Evolutionary conservation across 1,284 basidiomycete genomes (phyloP).

Genomic region (Fomes fomentarius): DNA sequence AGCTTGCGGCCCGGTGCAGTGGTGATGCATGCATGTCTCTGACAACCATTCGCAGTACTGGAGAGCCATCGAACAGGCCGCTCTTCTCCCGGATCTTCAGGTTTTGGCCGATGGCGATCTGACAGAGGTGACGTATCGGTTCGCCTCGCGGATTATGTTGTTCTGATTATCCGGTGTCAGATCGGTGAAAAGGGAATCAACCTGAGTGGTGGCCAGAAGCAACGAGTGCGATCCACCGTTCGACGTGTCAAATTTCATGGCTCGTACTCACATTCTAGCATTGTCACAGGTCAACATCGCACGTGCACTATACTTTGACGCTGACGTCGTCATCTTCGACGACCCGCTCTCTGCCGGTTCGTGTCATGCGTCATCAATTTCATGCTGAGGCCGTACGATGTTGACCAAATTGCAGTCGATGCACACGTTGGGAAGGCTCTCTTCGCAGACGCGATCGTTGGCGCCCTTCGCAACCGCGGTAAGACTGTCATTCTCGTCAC

Average conservation of each 20-base stretch:
- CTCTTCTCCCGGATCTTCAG: slow-evolving; percentile 70
- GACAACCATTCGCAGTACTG: slow-evolving; percentile 68
- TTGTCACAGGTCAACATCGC: slow-evolving; percentile 80
- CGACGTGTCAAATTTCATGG: background rate
- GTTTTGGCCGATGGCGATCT: slow-evolving; percentile 76
- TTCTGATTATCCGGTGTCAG: slow-evolving; percentile 31
- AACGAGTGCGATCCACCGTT: slow-evolving; percentile 43
- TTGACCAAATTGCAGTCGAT: slow-evolving; percentile 48
- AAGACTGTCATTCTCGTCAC: slow-evolving; percentile 76
- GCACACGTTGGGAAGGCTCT: slow-evolving; percentile 73
- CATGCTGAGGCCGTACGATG: background rate
- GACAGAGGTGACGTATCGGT: slow-evolving; percentile 55
- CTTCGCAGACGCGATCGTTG: slow-evolving; percentile 68
- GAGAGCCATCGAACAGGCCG: slow-evolving; percentile 63
- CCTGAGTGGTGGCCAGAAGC: slow-evolving; percentile 63
- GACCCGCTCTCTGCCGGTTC: slow-evolving; percentile 74
- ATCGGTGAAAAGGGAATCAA: slow-evolving; percentile 73
- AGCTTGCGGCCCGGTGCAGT: background rate
- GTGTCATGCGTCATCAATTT: slow-evolving; percentile 12
- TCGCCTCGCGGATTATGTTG: background rate
- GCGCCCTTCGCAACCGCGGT: slow-evolving; percentile 52
- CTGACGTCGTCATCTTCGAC: slow-evolving; percentile 73
- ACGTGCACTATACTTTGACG: slow-evolving; percentile 71
- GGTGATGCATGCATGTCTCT: background rate
- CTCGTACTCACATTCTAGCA: background rate